Percentiles rank a stretch among this genome's conserved stretches.
Evolutionary conservation across 768 basidiomycete genomes (phyloP).

Genomic region (Fomitopsis serialis): DNA sequence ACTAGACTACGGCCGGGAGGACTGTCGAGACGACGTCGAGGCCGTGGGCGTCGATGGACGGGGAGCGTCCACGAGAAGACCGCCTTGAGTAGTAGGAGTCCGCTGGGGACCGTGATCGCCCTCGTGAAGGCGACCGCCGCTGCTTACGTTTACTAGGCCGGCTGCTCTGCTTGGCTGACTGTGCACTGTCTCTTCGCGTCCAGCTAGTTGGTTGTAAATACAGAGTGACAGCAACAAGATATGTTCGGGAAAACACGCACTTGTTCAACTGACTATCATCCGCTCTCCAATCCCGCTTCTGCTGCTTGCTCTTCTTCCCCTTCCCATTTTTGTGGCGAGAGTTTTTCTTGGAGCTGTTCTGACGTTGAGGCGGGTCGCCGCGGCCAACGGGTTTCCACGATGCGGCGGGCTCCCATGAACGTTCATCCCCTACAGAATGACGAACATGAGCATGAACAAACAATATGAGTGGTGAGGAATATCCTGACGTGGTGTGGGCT

Average conservation of each 20-base stretch:
- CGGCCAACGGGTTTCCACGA: constrained; percentile 31
- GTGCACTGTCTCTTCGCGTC: constrained; percentile 52
- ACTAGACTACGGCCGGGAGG: constrained; percentile 39
- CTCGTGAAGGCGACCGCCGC: constrained; percentile 43
- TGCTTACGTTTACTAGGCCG: constrained; percentile 39
- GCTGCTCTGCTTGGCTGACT: constrained; percentile 33
- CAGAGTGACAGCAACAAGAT: constrained; percentile 7
- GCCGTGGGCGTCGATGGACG: constrained; percentile 55
- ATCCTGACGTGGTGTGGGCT: not conserved
- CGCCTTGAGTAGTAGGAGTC: constrained; percentile 61
- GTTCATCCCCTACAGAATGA: constrained; percentile 14
- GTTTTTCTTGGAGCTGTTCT: constrained; percentile 24
- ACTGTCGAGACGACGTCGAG: constrained; percentile 47
- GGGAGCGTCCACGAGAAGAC: constrained; percentile 62
- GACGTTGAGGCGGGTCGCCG: constrained; percentile 21
- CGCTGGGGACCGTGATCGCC: constrained; percentile 50
- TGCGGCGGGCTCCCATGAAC: constrained; percentile 21
- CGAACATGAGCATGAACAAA: constrained; percentile 6
- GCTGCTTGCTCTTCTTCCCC: constrained; percentile 32
- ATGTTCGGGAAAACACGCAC: constrained; percentile 40
- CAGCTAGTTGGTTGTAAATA: constrained; percentile 40
- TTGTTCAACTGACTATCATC: constrained; percentile 74
- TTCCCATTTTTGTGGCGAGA: constrained; percentile 27
- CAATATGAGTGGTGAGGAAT: constrained; percentile 1
- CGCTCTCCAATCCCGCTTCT: constrained; percentile 37